These are phyloP conservation scores for Fusarium vanettenii DNA, from an alignment of 2,329 filamentous ascomycete genomes.

Conservation along the genomic window DNA sequence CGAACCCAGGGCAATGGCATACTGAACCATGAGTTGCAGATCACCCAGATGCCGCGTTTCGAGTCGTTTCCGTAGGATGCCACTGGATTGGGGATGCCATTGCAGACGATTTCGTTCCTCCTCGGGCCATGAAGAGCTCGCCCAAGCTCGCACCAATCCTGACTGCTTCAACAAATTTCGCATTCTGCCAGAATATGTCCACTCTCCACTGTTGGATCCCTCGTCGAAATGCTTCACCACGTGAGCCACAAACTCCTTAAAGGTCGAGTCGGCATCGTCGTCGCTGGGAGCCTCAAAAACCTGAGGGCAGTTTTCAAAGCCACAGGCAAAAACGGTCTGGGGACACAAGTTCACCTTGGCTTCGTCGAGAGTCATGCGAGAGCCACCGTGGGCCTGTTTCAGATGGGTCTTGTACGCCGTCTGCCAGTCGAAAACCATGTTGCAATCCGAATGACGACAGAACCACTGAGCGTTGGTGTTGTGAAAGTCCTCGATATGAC, in stretches of 20 bases:
- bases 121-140: slow-evolving; percentile 49
- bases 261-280: slow-evolving; percentile 51
- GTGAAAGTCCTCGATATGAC: slow-evolving; percentile 62
- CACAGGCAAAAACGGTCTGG: slow-evolving; percentile 61
- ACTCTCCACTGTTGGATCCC: slow-evolving; percentile 52
- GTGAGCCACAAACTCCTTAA: slow-evolving; percentile 60
- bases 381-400: slow-evolving; percentile 57
- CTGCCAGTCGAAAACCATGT: slow-evolving; percentile 60
- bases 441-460: slow-evolving; percentile 57
- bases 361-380: slow-evolving; percentile 55
- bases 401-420: slow-evolving; percentile 60
- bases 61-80: slow-evolving; percentile 56
- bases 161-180: slow-evolving; percentile 58
- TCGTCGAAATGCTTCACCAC: slow-evolving; percentile 61
- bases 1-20: slow-evolving; percentile 53
- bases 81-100: slow-evolving; percentile 57
- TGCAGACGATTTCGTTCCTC: slow-evolving; percentile 48
- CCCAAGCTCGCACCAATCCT: slow-evolving; percentile 53
- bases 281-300: slow-evolving; percentile 57
- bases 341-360: slow-evolving; percentile 57
- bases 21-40: slow-evolving; percentile 52
- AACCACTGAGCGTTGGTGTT: slow-evolving; percentile 60
- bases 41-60: slow-evolving; percentile 59
- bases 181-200: slow-evolving; percentile 58
- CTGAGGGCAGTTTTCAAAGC: slow-evolving; percentile 57